Conservation (phyloP, 495 filamentous ascomycete genomes). For the Neurospora terricola region DNA sequence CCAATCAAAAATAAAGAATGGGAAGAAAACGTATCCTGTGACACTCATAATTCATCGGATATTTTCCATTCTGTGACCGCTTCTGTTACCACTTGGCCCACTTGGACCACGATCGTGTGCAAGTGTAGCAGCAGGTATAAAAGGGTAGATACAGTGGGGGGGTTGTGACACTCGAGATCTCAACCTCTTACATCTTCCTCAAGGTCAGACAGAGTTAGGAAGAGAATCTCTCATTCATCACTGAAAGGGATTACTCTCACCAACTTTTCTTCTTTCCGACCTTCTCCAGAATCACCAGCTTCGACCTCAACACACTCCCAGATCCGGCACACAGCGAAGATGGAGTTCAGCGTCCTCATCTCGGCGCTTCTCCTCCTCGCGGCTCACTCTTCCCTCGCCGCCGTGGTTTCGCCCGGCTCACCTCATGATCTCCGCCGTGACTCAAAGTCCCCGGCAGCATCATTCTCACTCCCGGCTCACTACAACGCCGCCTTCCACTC, state of each 20-base stretch:
- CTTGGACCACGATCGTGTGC: neutral
- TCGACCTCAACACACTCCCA: neutral
- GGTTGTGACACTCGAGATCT: neutral
- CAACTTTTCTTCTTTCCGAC: neutral
- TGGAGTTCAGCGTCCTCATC: neutral
- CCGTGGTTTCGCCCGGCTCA: neutral
- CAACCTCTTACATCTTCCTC: neutral
- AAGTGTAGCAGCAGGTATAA: neutral
- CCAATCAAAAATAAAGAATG: neutral
- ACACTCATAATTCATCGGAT: neutral
- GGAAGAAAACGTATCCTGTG: neutral
- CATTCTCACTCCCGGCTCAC: neutral
- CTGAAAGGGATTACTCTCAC: neutral
- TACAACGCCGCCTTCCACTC: neutral
- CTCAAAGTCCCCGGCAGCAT: neutral
- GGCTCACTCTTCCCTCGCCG: neutral
- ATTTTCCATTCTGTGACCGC: neutral
- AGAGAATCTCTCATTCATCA: neutral
- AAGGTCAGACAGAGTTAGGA: neutral
- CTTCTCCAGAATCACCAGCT: neutral
- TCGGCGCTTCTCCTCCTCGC: neutral
- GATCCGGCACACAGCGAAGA: neutral
- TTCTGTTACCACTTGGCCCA: neutral
- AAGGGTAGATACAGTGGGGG: neutral
- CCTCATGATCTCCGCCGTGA: neutral